A percentile compares a stretch with the other conserved stretches of the same genome.
Conservation (phyloP, 257 asterid species). For the Salvia hispanica region DNA sequence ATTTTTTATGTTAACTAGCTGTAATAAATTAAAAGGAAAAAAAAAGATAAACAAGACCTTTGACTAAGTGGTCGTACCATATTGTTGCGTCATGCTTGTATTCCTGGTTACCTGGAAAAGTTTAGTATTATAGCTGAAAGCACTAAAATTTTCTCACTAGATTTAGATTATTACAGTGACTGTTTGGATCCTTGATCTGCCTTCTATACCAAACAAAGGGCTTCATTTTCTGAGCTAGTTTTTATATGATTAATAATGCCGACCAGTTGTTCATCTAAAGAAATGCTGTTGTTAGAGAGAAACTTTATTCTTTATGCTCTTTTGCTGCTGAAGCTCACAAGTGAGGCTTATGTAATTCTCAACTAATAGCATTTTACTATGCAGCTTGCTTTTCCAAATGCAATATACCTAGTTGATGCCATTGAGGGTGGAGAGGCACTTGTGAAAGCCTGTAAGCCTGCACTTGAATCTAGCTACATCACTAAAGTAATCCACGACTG, state of each 20-base stretch:
- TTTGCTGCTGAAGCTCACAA: conserved; percentile 18
- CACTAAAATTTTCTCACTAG: too few species aligned
- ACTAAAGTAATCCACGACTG: conserved; percentile 98
- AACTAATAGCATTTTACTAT: conserved; percentile 22
- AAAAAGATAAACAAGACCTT: not conserved
- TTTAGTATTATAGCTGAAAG: too few species aligned
- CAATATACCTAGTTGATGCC: conserved; percentile 94
- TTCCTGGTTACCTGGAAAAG: too few species aligned
- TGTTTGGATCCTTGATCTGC: too few species aligned
- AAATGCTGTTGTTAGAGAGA: not conserved
- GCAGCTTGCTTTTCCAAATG: conserved; percentile 92
- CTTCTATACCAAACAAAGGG: too few species aligned
- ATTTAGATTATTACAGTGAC: too few species aligned
- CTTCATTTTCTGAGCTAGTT: too few species aligned
- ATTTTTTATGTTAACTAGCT: not conserved
- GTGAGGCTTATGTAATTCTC: conserved; percentile 13
- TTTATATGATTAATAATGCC: too few species aligned
- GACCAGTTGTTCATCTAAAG: not conserved
- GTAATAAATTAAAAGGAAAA: conserved; percentile 7
- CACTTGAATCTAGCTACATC: conserved; percentile 87
- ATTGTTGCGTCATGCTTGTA: conserved; percentile 20
- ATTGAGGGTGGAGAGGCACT: conserved; percentile 87
- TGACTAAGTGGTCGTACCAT: not conserved
- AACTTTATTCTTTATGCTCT: not conserved
- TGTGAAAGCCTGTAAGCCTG: conserved; percentile 94